Base-by-base conservation (phyloP, 108 stramenopile species). In the Discostella stelligeroides region DNA sequence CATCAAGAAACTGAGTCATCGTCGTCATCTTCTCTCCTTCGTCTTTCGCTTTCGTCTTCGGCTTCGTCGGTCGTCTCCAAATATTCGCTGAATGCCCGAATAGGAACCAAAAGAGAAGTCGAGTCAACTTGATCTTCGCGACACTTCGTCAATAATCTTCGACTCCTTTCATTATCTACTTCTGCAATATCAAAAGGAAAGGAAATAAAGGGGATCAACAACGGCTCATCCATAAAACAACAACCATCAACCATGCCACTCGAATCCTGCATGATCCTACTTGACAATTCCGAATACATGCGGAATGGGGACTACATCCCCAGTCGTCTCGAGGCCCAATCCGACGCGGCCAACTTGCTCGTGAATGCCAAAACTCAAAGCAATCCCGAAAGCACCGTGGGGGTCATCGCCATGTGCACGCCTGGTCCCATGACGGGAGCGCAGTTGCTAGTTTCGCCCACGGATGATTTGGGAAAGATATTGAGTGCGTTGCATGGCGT, bases 231-330 rank as follows among this genome's bases (percentile, higher is more conserved):
- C n/a, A n/a, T n/a, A n/a, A n/a, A n/a, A n/a, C n/a, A n/a, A n/a
- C n/a, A n/a, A 4, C 54, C 30, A 14, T 37, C 65, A 29, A 73
- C 47, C 67, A 98, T 98, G 96, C 95, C 94, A 29, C 90, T 99
- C 67, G 98, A 99, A 84, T 89, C 91, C 25, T 96, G 95, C 69
- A 98, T 99, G 93, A 94, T 99, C 72, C 90, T 97, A 58, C 79
- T 99, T 72, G 99, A 99, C 83, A 98, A 92, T 75, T 96, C 95
- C 65, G 97, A 99, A 76, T 97, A 85, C 80, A 98, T 98, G 97
- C 82, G 99, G 45, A 99, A 99, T 74, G 98, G 98, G 15, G 99
- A 99, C 72, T 99, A 96, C 89, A 78, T 94, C 47, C 99, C 99
- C 18, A 95, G 95, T n/a, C 95, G 99, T 27, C 81, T 98, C 75